Percentiles rank a stretch among this genome's conserved stretches.
phyloP scores from a whole-genome alignment of 192 early-diverging fungal genomes.

The Podila epicladia region DNA sequence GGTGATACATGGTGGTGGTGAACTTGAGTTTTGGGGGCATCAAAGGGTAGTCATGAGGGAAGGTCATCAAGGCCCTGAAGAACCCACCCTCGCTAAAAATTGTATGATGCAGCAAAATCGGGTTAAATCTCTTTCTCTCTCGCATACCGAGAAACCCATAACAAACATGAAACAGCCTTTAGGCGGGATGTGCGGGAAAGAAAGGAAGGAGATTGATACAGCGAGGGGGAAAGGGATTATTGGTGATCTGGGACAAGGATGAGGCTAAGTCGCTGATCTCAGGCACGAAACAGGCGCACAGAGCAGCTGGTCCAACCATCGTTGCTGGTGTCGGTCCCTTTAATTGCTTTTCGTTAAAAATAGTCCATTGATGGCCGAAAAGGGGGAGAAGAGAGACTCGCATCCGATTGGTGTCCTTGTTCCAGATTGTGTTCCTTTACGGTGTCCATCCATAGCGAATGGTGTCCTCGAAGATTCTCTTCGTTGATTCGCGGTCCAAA shows the following conservation, averaged over 20 bases:
- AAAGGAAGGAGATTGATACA: background rate
- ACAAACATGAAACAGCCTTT: background rate
- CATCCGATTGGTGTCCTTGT: background rate
- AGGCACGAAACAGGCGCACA: background rate
- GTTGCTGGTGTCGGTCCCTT: background rate
- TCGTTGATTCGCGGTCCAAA: no score
- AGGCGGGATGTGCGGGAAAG: background rate
- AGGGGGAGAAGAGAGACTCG: background rate
- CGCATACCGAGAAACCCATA: no score
- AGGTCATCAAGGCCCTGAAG: conserved; percentile 84
- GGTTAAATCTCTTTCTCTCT: background rate
- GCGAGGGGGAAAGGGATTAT: background rate
- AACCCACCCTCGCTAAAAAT: conserved; percentile 87
- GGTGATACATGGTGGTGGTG: conserved; percentile 88
- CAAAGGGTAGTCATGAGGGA: conserved; percentile 82
- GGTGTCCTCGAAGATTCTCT: no score
- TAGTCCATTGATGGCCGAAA: background rate
- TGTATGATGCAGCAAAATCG: background rate
- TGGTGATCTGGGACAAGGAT: background rate
- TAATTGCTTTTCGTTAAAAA: background rate
- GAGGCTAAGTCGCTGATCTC: background rate
- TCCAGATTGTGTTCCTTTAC: background rate
- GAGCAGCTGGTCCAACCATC: background rate
- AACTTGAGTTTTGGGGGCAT: conserved; percentile 93
- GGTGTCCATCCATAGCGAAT: background rate